Conservation (phyloP, 495 filamentous ascomycete genomes). For the Rusavskia elegans region DNA sequence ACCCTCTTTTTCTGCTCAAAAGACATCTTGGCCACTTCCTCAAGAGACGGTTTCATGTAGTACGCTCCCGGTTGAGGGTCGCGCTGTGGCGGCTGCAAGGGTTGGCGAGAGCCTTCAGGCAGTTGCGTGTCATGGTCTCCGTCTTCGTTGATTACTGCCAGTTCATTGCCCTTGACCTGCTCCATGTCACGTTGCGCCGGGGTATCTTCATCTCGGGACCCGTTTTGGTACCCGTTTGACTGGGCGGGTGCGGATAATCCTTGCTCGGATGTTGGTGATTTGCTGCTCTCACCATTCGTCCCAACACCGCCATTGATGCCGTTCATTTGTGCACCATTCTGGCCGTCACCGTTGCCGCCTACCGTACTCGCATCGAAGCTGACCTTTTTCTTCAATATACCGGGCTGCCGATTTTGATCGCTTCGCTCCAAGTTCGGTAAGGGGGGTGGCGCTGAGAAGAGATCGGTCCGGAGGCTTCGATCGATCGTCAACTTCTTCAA, state of each 20-base stretch:
- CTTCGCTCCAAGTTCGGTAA: conserved; percentile 16
- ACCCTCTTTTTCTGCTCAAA: conserved; percentile 56
- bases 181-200: conserved; percentile 47
- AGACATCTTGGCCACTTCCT: conserved; percentile 59
- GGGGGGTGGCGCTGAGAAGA: conserved; percentile 39
- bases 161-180: conserved; percentile 56
- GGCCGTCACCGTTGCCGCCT: conserved; percentile 20
- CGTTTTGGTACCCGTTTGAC: conserved; percentile 31
- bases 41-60: conserved; percentile 61
- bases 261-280: not conserved
- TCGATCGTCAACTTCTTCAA: conserved; percentile 87
- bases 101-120: conserved; percentile 18
- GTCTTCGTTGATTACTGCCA: conserved; percentile 66
- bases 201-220: conserved; percentile 24
- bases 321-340: conserved; percentile 7
- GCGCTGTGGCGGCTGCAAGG: conserved; percentile 19
- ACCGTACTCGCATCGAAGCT: conserved; percentile 62
- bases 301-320: conserved; percentile 29
- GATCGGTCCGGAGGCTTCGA: conserved; percentile 59
- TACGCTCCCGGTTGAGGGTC: conserved; percentile 59
- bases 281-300: conserved; percentile 13
- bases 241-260: conserved; percentile 16
- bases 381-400: conserved; percentile 61
- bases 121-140: conserved; percentile 25
- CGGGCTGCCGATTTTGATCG: conserved; percentile 20